Percentiles rank a stretch among this genome's conserved stretches.
Evolutionary conservation across 371 early-diverging fungal genomes (phyloP).

Genomic region (Phascolomyces articulosus): DNA sequence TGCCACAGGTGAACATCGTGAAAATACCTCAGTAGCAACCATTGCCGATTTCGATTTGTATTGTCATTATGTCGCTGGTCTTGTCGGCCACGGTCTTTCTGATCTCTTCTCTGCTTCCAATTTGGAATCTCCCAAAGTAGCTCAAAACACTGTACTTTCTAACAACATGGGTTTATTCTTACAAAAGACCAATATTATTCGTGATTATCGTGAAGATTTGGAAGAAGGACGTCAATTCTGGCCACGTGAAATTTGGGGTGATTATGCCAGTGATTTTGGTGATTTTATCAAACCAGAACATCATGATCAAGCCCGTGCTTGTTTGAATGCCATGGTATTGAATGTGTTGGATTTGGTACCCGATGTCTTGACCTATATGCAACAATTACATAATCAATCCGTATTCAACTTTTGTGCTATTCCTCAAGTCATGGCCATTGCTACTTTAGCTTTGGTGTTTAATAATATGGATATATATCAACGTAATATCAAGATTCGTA

Average conservation of each 20-base stretch:
- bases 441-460: constrained; percentile 86
- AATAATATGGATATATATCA: constrained; percentile 83
- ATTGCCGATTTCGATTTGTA: constrained; percentile 91
- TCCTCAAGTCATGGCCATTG: constrained; percentile 98
- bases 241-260: constrained; percentile 91
- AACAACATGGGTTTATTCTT: constrained; percentile 95
- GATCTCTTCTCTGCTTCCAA: constrained; percentile 88
- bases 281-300: constrained; percentile 69
- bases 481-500: constrained; percentile 91
- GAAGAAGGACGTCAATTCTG: constrained; percentile 91
- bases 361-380: constrained; percentile 86
- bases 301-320: constrained; percentile 63
- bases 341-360: constrained; percentile 88
- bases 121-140: constrained; percentile 71
- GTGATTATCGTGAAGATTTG: constrained; percentile 91
- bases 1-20: constrained; percentile 62
- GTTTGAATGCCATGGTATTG: constrained; percentile 85
- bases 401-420: constrained; percentile 96
- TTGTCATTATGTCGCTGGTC: constrained; percentile 97
- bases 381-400: constrained; percentile 71
- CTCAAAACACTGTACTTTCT: constrained; percentile 47
- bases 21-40: constrained; percentile 73
- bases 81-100: constrained; percentile 94
- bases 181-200: constrained; percentile 96
- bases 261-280: constrained; percentile 62